Percentiles rank a stretch among this genome's conserved stretches.
Conservation (phyloP, 2,329 filamentous ascomycete genomes). For the Neofusicoccum sp. region DNA sequence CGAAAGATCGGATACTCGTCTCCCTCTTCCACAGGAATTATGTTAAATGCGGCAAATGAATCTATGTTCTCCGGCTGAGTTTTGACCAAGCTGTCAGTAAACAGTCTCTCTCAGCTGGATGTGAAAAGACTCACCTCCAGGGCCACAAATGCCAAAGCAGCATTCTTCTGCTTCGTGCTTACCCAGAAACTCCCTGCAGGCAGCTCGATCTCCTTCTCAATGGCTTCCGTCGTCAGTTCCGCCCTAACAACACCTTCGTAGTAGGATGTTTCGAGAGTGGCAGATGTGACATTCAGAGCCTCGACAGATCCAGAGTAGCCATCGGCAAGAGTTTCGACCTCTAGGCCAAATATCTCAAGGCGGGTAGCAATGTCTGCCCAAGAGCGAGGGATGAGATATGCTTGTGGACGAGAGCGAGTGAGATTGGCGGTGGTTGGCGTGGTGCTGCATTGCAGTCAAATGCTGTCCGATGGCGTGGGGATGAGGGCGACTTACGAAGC, state of each 20-base stretch:
- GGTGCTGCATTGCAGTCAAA: slow-evolving; percentile 21
- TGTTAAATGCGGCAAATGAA: slow-evolving; percentile 37
- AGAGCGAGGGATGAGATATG: slow-evolving; percentile 37
- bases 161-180: slow-evolving; percentile 37
- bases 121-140: slow-evolving; percentile 23
- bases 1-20: slow-evolving; percentile 35
- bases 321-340: slow-evolving; percentile 30
- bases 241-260: slow-evolving; percentile 37
- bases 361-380: slow-evolving; percentile 36
- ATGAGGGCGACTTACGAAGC: slow-evolving; percentile 8
- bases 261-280: slow-evolving; percentile 28
- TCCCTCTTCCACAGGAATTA: slow-evolving; percentile 36
- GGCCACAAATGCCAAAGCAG: slow-evolving; percentile 36
- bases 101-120: too few relatives aligned
- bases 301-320: slow-evolving; percentile 32
- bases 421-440: slow-evolving; percentile 36
- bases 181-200: slow-evolving; percentile 36
- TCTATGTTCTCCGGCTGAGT: slow-evolving; percentile 35
- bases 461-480: too few relatives aligned
- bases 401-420: slow-evolving; percentile 32
- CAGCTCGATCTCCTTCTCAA: slow-evolving; percentile 27
- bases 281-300: slow-evolving; percentile 34
- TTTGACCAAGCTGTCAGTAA: too few relatives aligned
- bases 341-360: slow-evolving; percentile 33
- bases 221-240: slow-evolving; percentile 30